Base-by-base conservation (phyloP, 768 basidiomycete genomes). In the Candolleomyces eurysporus region DNA sequence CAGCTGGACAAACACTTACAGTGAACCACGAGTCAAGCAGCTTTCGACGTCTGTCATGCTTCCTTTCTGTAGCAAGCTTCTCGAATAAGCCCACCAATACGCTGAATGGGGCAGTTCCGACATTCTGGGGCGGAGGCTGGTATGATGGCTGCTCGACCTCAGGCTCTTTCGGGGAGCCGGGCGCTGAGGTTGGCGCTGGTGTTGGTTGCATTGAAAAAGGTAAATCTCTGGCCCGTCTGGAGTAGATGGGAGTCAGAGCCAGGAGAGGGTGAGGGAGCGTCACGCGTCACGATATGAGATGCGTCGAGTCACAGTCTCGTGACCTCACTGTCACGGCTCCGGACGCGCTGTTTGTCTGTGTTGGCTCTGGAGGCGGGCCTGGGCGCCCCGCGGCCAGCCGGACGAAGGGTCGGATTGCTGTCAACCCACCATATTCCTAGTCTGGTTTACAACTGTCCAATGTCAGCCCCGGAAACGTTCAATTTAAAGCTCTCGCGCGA, bases 21-120 rank as follows among this genome's bases (percentile, higher is more conserved):
- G 82, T 85, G 68, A 96, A 93, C 91, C 94, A 96, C 16, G 81
- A 77, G 50, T 78, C 76, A n/a, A 97, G 71, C 5, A 89, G 75
- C 67, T 83, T 90, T 63, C 83, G 84, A 62, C 91, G 78, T 67
- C 87, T 84, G 13, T 92, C 90, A 43, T 86, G 86, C 69, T 89
- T 91, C 61, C 85, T 79, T 70, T 93, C 91, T 48, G 72, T 79
- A 61, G 88, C 83, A 6, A 96, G 74, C 66, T 84, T 88, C 64
- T 90, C 85, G 76, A 95, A 95, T 45, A 97, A 79, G 6, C 82
- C 82, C 3, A 80, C 82, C 3, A 92, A 79, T 39, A 89, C 80
- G 32, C 80, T 79, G 67, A 92, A 91, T 10, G 90, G 90, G 43
- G 88, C 84, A 61, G 84, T 89, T 48, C 83, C 86, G 52, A 72